Percentiles rank a stretch among this genome's conserved stretches.
Evolutionary conservation across 2,329 filamentous ascomycete species (phyloP).

Genomic region (Fusarium algeriense): DNA sequence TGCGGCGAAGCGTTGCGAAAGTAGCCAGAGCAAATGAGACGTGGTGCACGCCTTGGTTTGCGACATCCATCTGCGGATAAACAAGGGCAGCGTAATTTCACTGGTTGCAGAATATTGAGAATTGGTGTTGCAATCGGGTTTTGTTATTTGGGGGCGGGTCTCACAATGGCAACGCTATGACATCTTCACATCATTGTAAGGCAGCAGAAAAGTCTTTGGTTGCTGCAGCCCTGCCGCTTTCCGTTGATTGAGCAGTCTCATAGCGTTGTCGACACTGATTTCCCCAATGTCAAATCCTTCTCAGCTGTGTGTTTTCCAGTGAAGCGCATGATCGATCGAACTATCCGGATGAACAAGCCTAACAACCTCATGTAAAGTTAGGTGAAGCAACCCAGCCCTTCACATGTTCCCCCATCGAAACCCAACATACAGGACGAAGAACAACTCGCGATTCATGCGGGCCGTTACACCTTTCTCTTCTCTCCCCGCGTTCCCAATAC

Average conservation of each 20-base stretch:
- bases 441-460: no score
- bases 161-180: conserved; percentile 54
- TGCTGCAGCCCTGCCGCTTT: conserved; percentile 60
- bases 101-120: not conserved
- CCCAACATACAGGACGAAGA: not conserved
- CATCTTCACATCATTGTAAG: conserved; percentile 63
- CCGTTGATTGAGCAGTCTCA: conserved; percentile 49
- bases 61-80: not conserved
- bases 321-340: conserved; percentile 1
- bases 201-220: conserved; percentile 67
- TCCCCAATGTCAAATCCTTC: not conserved
- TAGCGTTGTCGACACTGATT: not conserved
- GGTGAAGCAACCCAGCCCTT: not conserved
- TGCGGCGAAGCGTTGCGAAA: not conserved
- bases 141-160: conserved; percentile 53
- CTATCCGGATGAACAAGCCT: not conserved
- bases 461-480: no score
- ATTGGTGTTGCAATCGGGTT: not conserved
- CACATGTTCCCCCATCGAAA: not conserved
- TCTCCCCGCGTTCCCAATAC: no score
- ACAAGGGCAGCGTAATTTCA: not conserved
- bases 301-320: not conserved
- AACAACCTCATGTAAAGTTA: not conserved
- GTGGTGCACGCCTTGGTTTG: not conserved
- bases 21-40: not conserved